Evolutionary conservation across 345 rosid species (phyloP).

Genomic region (Turnera subulata): DNA sequence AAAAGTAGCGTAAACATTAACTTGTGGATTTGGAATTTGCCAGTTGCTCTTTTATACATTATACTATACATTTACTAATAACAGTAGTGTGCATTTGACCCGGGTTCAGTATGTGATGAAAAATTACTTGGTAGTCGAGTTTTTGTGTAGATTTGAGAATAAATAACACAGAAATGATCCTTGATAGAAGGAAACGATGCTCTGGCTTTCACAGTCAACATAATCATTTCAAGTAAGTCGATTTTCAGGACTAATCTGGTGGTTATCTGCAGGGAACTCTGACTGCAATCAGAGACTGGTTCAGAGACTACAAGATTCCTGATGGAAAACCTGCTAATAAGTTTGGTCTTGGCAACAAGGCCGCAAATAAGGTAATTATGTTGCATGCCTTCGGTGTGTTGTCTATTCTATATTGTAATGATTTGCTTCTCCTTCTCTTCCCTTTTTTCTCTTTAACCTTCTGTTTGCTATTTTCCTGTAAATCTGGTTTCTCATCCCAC

Average conservation of each 20-base stretch:
- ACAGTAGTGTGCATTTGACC: too few relatives aligned
- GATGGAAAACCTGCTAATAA: conserved; percentile 98
- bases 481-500: too few relatives aligned
- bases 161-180: background rate
- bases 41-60: background rate
- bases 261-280: conserved; percentile 67
- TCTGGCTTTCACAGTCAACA: too few relatives aligned
- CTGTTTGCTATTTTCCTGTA: too few relatives aligned
- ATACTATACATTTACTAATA: too few relatives aligned
- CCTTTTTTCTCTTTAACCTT: too few relatives aligned
- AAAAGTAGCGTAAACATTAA: background rate
- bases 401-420: background rate
- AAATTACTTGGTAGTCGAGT: background rate
- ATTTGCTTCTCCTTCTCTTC: conserved; percentile 1
- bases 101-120: background rate
- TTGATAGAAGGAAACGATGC: background rate
- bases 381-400: background rate
- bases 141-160: background rate
- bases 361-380: conserved; percentile 71
- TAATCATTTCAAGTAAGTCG: too few relatives aligned
- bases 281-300: conserved; percentile 88
- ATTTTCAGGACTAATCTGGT: background rate
- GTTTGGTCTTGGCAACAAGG: conserved; percentile 92
- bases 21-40: background rate
- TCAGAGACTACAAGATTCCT: conserved; percentile 93